These are phyloP conservation scores for Suaeda aralocaspica DNA, from an alignment of 148 eudicot species.

Conservation along the genomic window DNA sequence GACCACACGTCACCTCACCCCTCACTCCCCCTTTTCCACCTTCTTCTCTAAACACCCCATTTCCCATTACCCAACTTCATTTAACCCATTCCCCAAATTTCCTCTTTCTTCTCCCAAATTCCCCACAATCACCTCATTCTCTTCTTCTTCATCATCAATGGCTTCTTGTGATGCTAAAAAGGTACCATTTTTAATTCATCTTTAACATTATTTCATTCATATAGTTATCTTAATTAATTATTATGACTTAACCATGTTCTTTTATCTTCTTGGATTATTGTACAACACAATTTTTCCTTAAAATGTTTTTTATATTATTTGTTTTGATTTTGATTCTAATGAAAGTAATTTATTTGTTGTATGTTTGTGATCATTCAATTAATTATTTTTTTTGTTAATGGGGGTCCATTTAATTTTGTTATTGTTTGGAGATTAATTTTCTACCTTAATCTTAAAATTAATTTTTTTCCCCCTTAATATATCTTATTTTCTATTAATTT, in stretches of 20 bases:
- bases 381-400: too few species aligned
- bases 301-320: not conserved
- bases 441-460: too few species aligned
- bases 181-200: conserved; percentile 26
- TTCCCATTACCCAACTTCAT: not conserved
- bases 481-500: not conserved
- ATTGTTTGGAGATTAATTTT: not conserved
- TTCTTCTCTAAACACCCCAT: conserved; percentile 24
- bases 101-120: conserved; percentile 27
- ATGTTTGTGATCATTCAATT: not conserved
- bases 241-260: not conserved
- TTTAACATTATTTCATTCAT: too few species aligned
- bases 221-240: not conserved
- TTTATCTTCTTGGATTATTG: not conserved
- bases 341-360: not conserved
- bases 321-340: not conserved
- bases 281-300: not conserved
- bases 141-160: conserved; percentile 43
- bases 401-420: too few species aligned
- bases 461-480: not conserved
- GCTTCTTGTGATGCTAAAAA: conserved; percentile 61
- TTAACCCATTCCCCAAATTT: conserved; percentile 12
- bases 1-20: conserved; percentile 47
- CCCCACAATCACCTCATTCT: conserved; percentile 20
- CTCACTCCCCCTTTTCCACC: conserved; percentile 7